These are phyloP conservation scores for Globisporangium recalcitrans DNA, from an alignment of 352 stramenopile genomes.

Conservation along the genomic window DNA sequence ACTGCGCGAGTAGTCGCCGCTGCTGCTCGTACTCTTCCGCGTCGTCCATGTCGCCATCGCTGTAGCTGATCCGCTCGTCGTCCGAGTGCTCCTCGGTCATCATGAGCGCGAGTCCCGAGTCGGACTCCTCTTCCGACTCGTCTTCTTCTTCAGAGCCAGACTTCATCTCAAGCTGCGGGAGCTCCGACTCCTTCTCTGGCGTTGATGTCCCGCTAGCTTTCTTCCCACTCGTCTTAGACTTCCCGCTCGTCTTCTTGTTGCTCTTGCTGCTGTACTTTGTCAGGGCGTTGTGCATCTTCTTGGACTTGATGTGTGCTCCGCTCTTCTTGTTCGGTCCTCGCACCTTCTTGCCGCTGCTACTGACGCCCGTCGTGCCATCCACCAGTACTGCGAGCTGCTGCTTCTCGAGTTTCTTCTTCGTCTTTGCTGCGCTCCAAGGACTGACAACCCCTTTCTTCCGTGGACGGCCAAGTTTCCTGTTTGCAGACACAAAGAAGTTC, in stretches of 20 bases:
- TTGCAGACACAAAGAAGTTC: constrained; percentile 44
- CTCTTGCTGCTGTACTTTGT: constrained; percentile 35
- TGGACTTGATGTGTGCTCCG: constrained; percentile 28
- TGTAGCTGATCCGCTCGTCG: constrained; percentile 40
- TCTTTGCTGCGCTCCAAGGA: constrained; percentile 22
- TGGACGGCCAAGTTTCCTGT: constrained; percentile 50
- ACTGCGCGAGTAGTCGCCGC: constrained; percentile 12
- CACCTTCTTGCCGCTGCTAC: constrained; percentile 16
- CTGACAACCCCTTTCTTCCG: neutral
- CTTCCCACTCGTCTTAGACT: neutral
- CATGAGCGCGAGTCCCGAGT: constrained; percentile 31
- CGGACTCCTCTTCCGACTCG: constrained; percentile 19
- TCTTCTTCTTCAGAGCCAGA: constrained; percentile 12
- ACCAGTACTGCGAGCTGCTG: constrained; percentile 4
- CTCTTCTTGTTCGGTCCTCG: constrained; percentile 28
- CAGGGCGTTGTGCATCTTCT: constrained; percentile 29
- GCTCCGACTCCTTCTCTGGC: constrained; percentile 16
- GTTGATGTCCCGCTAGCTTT: neutral
- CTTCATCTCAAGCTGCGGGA: constrained; percentile 6
- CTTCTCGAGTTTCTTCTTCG: constrained; percentile 22
- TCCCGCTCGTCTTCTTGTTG: constrained; percentile 10
- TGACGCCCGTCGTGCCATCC: neutral
- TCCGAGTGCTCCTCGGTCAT: constrained; percentile 57
- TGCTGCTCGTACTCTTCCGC: constrained; percentile 15
- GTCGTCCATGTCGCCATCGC: constrained; percentile 34